Percentiles rank a stretch among this genome's conserved stretches.
Evolutionary conservation across 2,329 filamentous ascomycete genomes (phyloP).

Genomic region (Diaporthe sp.): DNA sequence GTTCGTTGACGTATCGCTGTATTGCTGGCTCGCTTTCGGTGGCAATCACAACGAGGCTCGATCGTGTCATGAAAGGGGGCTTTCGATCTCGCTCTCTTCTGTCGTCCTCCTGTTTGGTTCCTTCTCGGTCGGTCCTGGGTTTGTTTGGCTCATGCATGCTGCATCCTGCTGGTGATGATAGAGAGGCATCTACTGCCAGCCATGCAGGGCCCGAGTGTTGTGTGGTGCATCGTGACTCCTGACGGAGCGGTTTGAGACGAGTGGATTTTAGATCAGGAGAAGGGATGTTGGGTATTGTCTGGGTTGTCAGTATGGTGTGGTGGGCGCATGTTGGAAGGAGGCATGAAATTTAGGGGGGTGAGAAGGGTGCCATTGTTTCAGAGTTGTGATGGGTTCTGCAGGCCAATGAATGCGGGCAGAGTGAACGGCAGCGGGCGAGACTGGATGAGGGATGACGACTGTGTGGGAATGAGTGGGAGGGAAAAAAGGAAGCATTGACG

Average conservation of each 20-base stretch:
- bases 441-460: conserved; percentile 6
- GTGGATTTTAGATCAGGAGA: conserved; percentile 39
- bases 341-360: conserved; percentile 38
- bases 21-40: conserved; percentile 1
- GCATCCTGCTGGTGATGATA: neutral
- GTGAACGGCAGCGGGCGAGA: conserved; percentile 5
- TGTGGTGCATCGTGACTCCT: conserved; percentile 16
- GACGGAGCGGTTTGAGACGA: conserved; percentile 29
- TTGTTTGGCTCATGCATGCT: neutral
- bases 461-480: neutral
- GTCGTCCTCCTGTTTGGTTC: neutral
- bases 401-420: neutral
- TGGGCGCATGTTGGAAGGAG: conserved; percentile 21
- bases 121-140: neutral
- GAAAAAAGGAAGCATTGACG: conserved; percentile 18
- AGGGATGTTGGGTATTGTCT: conserved; percentile 28
- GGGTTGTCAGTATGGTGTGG: conserved; percentile 18
- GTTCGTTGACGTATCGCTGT: neutral
- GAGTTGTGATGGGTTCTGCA: conserved; percentile 37
- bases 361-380: conserved; percentile 41
- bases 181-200: neutral
- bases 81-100: neutral
- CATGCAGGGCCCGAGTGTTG: neutral
- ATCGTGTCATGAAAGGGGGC: neutral
- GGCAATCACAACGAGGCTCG: neutral